Evolutionary conservation across 768 basidiomycete species (phyloP), one percentile per base, ranked within the genome.

Genomic region (Kondoa subrosea): DNA sequence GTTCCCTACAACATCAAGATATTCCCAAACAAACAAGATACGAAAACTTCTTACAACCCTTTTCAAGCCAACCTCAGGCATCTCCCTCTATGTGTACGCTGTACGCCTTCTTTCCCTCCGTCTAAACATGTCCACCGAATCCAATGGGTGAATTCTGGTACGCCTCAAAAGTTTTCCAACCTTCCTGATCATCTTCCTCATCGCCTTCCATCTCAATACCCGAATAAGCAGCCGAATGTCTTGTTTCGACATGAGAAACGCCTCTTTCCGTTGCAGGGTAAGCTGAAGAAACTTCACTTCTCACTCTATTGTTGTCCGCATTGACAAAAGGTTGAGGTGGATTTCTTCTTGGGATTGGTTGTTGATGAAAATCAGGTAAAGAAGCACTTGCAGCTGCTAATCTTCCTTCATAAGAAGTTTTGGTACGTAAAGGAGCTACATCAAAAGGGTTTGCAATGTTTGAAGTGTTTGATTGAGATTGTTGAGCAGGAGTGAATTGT

Each of bases 401-500:
- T 17, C 61, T 27, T 27, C 34, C 61, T 21, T 63, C 61, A n/a
- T 63, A 63, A 32, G n/a, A 26, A 16, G 27, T 3, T 32, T 63
- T 50, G 12, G 61, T 27, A 21, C 29, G 27, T 29, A 32, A 12
- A 63, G 30, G 58, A 4, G 25, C 16, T 27, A 63, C 61, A 17
- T 17, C 8, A 8, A 32, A 63, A 33, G 61, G 61, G 14, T 16
- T 21, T 31, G 26, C 30, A 8, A 8, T 33, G 61, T 17, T 27
- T 14, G 29, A 8, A 31, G 30, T 31, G 8, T 27, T 63, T 3
- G 12, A 21, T 8, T 50, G 40, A 8, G 40, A 33, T 16, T 33
- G n/a, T n/a, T n/a, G 61, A 32, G 27, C n/a, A 16, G 61, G 27
- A 63, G 61, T 50, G 40, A 50, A 50, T 50, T 50, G 40, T 50